Evolutionary conservation across 768 basidiomycete genomes (phyloP).

Genomic region (Termitomyces sp.): DNA sequence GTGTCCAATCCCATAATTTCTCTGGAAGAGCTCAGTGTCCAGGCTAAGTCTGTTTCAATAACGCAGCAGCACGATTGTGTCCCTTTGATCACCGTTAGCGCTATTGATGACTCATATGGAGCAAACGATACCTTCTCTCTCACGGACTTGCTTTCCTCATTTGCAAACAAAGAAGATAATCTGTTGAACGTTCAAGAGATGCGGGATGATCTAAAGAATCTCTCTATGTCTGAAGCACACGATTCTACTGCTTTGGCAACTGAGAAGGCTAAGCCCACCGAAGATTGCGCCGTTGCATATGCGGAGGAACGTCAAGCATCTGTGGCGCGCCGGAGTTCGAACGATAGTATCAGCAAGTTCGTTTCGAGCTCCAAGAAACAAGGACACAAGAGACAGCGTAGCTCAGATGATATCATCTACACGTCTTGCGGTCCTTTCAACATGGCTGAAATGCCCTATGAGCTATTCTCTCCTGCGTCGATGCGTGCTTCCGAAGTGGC

Average conservation of each 20-base stretch:
- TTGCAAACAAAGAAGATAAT: background rate
- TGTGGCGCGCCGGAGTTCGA: background rate
- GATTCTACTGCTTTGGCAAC: background rate
- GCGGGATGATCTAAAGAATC: background rate
- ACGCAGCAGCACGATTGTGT: background rate
- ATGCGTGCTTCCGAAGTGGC: constrained; percentile 5
- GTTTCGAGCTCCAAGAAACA: background rate
- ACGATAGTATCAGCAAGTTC: background rate
- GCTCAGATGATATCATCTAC: background rate
- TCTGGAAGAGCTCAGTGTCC: background rate
- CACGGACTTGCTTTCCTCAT: background rate
- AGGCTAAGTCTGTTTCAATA: too few species aligned
- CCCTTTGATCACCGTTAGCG: background rate
- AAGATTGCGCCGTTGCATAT: background rate
- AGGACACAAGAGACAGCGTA: background rate
- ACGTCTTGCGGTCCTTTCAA: background rate
- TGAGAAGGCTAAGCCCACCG: background rate
- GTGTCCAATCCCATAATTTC: background rate
- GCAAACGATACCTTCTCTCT: constrained; percentile 4
- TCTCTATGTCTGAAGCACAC: background rate
- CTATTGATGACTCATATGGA: background rate
- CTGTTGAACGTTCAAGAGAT: background rate
- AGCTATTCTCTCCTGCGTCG: constrained; percentile 6
- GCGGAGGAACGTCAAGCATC: background rate
- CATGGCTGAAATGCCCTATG: background rate